Base-by-base conservation (phyloP, 371 early-diverging fungal species). In the Thermomucor indicae-seudaticae region DNA sequence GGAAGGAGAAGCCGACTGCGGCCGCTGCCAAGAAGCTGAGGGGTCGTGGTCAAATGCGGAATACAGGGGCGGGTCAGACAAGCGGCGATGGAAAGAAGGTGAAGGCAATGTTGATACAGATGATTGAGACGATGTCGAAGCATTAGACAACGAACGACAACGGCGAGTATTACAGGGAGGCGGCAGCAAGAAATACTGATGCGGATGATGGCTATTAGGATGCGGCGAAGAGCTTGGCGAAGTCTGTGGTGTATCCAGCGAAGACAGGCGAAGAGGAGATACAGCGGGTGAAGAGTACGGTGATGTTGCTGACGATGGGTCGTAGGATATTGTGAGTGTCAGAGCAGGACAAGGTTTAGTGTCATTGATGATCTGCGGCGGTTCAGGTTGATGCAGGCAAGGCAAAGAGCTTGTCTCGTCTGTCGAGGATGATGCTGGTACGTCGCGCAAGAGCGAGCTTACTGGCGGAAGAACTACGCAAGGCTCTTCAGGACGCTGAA, bases 51-150 rank as follows among this genome's bases (percentile, higher is more conserved):
- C 54, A 27, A 54, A 25, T 46, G 53, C 47, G 24, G 60, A 60
- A 55, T 60, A 62, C 2, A 57, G 27, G 35, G 55, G 47, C 16
- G 65, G 62, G 43, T 62, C 62, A 17, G 66, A 62, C 20, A 65
- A 35, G 16, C 56, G 55, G 10, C 64, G 54, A 41, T 41, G 53
- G 31, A 24, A 51, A 42, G n/a, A 58, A 53, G 28, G 47, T 7
- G 50, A 35, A 17, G 51, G 52, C 16, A 14, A 55, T 0, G 43
- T 50, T 20, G 57, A 44, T 7, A 41, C 32, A 10, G 54, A 54
- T 27, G 60, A 43, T 35, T 31, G 54, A 29, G 60, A 37, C 14
- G 51, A 53, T 16, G 47, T 37, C n/a, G 47, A 53, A 22, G 41
- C 39, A 24, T 44, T 29, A 40, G 37, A 37, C 37, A 19, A 19